phyloP scores from a whole-genome alignment of 1,284 basidiomycete species.

The Cystobasidium sp. region DNA sequence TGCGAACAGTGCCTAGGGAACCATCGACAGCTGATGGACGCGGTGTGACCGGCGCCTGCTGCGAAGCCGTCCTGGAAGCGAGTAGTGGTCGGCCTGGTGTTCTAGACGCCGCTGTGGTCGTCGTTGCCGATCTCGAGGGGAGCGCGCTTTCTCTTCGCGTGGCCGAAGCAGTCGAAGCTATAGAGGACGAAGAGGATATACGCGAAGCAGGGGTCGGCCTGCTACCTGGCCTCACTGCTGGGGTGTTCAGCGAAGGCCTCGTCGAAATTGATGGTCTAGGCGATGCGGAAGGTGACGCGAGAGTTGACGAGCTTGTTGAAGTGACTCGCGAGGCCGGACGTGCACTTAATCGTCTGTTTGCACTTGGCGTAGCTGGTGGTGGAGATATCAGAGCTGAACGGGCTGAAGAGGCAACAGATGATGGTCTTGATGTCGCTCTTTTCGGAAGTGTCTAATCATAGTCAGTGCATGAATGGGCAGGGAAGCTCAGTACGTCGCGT shows the following conservation, averaged over 20 bases:
- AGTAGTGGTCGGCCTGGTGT: constrained; percentile 11
- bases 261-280: constrained; percentile 28
- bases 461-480: neutral
- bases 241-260: neutral
- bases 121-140: neutral
- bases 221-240: constrained; percentile 23
- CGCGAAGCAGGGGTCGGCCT: constrained; percentile 37
- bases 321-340: constrained; percentile 9
- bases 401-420: constrained; percentile 16
- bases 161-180: neutral
- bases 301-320: constrained; percentile 13
- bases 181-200: constrained; percentile 50
- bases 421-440: constrained; percentile 20
- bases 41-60: constrained; percentile 17
- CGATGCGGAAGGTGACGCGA: constrained; percentile 10
- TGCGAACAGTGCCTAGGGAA: constrained; percentile 1
- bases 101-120: constrained; percentile 5
- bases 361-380: constrained; percentile 7
- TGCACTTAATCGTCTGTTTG: constrained; percentile 9
- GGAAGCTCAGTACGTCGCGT: neutral
- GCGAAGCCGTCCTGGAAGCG: neutral
- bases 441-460: neutral
- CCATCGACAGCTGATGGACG: neutral
- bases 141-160: constrained; percentile 12
- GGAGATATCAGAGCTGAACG: constrained; percentile 24